A percentile compares a stretch with the other conserved stretches of the same genome.
These are phyloP conservation scores for Solanum paucissectum DNA, from an alignment of 257 asterid species.

Conservation along the genomic window DNA sequence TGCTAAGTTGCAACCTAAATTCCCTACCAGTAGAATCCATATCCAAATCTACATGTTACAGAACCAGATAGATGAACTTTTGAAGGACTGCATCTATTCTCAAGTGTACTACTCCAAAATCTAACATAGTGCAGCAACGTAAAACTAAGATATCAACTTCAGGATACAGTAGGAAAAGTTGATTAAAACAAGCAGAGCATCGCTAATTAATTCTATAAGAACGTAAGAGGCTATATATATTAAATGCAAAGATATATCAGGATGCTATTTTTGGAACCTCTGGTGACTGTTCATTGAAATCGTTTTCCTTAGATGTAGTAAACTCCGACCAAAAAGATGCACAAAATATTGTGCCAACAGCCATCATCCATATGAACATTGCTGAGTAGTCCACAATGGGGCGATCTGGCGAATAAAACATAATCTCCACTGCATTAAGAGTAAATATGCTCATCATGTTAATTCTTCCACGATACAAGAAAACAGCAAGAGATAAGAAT, in stretches of 20 bases:
- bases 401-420: conserved; percentile 76
- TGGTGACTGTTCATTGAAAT: conserved; percentile 47
- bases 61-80: not conserved
- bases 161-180: not conserved
- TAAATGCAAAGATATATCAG: not conserved
- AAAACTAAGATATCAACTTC: not conserved
- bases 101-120: not conserved
- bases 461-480: not conserved
- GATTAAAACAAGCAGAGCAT: not conserved
- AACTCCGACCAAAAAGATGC: conserved; percentile 86
- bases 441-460: not conserved
- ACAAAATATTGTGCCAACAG: conserved; percentile 76
- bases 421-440: conserved; percentile 66
- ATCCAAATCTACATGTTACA: not conserved
- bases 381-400: conserved; percentile 79
- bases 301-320: conserved; percentile 50
- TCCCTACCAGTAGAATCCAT: not conserved
- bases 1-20: not conserved
- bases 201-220: not conserved
- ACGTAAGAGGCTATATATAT: not conserved
- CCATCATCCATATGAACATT: conserved; percentile 82
- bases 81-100: not conserved
- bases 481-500: not conserved
- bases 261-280: conserved; percentile 19
- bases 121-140: not conserved